Base-by-base conservation (phyloP, 2,329 filamentous ascomycete species). In the Pyricularia grisea region DNA sequence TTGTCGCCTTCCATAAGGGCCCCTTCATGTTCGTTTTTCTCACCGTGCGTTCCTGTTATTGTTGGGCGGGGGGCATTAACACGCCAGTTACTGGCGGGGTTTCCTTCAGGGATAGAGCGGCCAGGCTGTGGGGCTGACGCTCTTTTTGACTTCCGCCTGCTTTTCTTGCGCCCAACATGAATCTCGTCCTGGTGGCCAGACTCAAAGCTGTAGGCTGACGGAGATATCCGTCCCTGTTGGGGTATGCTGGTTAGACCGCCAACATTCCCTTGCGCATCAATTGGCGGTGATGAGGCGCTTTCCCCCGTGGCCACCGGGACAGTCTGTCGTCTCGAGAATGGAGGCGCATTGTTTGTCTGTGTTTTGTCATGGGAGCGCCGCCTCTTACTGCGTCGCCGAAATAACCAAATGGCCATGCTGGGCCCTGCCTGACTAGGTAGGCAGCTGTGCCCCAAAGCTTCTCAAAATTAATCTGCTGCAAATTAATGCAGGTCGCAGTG, bases 381-480 rank as follows among this genome's bases (percentile, higher is more conserved):
- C 79, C 89, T 89, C 79, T 88, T 89, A 80, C 86, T 89, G 80
- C 85, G 90, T 76, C 90, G 88, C 79, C 89, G 85, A 79, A 96
- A 97, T 71, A 90, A 92, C 93, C 92, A 96, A 79, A 94, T 82
- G 77, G 90, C 88, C 92, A 94, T 94, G n/a, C n/a, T 64, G 58
- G 67, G 28, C 58, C 55, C 63, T 65, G 28, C 28, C 63, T 30
- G 7, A 65, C n/a, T n/a, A n/a, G n/a, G 20, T n/a, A 65, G 63
- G 58, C 58, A 65, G 63, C 63, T 65, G n/a, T 11, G 23, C 28
- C 63, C 63, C 31, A 28, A 28, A 33, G 4, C 11, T 36, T 66
- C 23, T 42, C 14, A 27, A 42, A 42, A 25, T 68, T 64, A 30
- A 64, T 63, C 27, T 50, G 20, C 20, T 17, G 50, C 67, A 68